Conservation (phyloP, 805 yeast species). For the Saccharomyces mikatae region DNA sequence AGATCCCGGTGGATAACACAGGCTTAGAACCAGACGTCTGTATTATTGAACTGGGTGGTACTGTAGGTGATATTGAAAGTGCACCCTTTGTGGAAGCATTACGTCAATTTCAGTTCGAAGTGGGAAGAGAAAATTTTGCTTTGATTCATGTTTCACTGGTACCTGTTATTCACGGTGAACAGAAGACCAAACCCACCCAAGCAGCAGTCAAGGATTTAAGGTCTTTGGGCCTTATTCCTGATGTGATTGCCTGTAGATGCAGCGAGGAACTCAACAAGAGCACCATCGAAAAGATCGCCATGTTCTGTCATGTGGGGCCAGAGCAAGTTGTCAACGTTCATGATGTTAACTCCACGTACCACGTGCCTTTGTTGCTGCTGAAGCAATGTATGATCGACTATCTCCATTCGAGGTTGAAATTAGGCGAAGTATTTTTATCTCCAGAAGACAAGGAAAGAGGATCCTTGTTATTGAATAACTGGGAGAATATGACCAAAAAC, state of each 20-base stretch:
- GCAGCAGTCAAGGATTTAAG: conserved; percentile 97
- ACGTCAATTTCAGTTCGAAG: conserved; percentile 97
- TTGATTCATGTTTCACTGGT: conserved; percentile 94
- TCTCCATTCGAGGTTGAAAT: conserved; percentile 58
- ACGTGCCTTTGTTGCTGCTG: conserved; percentile 84
- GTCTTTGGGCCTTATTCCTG: conserved; percentile 89
- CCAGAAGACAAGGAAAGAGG: conserved; percentile 55
- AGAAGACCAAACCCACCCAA: conserved; percentile 98
- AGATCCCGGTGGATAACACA: conserved; percentile 85
- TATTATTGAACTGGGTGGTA: conserved; percentile 96
- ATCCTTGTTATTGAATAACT: conserved; percentile 55
- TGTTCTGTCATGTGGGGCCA: conserved; percentile 98
- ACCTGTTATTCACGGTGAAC: conserved; percentile 97
- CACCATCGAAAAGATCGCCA: conserved; percentile 89
- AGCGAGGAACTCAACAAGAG: conserved; percentile 68
- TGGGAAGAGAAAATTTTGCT: conserved; percentile 88
- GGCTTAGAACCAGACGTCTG: conserved; percentile 92
- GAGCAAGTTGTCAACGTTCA: conserved; percentile 95
- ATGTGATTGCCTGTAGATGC: conserved; percentile 97
- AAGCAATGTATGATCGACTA: conserved; percentile 79
- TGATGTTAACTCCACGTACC: conserved; percentile 94
- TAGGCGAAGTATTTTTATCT: conserved; percentile 41
- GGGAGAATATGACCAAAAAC: conserved; percentile 72
- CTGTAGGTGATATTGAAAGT: conserved; percentile 97
- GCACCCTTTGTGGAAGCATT: conserved; percentile 99